These are phyloP conservation scores for Mycocentrospora acerina DNA, from an alignment of 2,329 filamentous ascomycete genomes.

Conservation along the genomic window DNA sequence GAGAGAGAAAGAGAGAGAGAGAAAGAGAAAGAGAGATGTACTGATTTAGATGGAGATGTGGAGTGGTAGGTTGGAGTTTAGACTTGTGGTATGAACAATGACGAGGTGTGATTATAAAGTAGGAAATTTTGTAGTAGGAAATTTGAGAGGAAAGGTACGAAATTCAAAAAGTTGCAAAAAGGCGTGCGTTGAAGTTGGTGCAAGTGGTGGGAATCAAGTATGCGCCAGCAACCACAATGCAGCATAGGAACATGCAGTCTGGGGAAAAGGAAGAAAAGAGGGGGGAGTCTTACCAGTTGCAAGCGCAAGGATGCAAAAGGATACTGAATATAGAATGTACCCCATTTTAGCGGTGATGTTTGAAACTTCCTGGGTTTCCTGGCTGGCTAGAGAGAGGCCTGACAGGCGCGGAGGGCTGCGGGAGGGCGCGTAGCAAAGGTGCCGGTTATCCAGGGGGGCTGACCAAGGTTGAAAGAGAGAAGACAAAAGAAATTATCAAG, in stretches of 20 bases:
- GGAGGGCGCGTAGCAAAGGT: constrained; percentile 11
- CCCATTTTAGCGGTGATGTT: constrained; percentile 57
- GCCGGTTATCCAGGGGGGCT: too few species aligned
- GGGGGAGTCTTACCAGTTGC: constrained; percentile 61
- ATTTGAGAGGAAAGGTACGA: too few species aligned
- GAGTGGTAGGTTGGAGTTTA: neutral
- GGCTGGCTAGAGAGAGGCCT: too few species aligned
- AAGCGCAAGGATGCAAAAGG: constrained; percentile 68
- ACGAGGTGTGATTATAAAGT: too few species aligned
- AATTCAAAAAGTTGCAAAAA: too few species aligned
- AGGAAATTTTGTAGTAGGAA: too few species aligned
- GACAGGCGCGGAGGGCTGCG: constrained; percentile 16
- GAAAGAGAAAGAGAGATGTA: neutral
- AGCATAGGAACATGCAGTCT: too few species aligned
- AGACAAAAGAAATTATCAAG: constrained; percentile 13
- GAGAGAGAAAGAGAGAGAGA: neutral
- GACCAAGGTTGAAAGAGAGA: constrained; percentile 2
- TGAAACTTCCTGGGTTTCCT: too few species aligned
- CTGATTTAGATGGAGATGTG: neutral
- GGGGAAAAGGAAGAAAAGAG: neutral
- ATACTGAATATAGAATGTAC: constrained; percentile 78
- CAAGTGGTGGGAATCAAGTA: too few species aligned
- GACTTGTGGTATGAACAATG: too few species aligned
- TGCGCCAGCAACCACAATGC: too few species aligned
- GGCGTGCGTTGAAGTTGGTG: too few species aligned